Evolutionary conservation across 495 filamentous ascomycete species (phyloP), one percentile per base, ranked within the genome.

Genomic region (Aspergillus nidulans): DNA sequence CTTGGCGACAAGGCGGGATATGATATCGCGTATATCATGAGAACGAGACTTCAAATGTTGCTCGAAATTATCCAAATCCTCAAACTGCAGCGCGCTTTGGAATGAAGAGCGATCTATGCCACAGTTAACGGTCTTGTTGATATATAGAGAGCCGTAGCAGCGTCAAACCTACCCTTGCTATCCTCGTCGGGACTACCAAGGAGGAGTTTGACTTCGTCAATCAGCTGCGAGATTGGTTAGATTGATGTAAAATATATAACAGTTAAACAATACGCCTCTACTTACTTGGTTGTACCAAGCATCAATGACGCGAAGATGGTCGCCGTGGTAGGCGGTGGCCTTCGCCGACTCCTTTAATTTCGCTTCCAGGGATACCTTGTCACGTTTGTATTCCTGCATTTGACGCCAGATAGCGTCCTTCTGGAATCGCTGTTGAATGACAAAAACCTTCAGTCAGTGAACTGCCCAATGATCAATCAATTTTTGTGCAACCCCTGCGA

Each of bases 361-460:
- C 36, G 77, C 69, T 70, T 97, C 92, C 43, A 96, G 69, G 16
- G 83, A 84, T 28, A 77, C 77, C 68, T 88, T 90, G 64, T 97
- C 90, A 44, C 95, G 82, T 70, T 96, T 97, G 68, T 91, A 96
- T 69, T 97, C 95, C 62, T 88, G 85, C 92, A 98, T 96, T 66
- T 97, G 92, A 25, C 94, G 89, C 66, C 88, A 85, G 65, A 98
- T 97, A 54, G 94, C 94, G 79, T 96, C 94, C 70, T 98, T 98
- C 75, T 96, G 91, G 65, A 90, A 97, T 61, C 86, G 84, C 94
- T 98, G 68, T 68, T 45, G 45, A 50, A 41, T 45, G 49, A 49
- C 55, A 53, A 63, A 53, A 60, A 55, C 1, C 51, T 47, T 55
- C 53, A 59, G 62, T 58, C 38, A 61, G 52, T 52, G 45, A 26